Evolutionary conservation across 345 rosid genomes (phyloP), one percentile per base, ranked within the genome.

Genomic region (Melaleuca quinquenervia): DNA sequence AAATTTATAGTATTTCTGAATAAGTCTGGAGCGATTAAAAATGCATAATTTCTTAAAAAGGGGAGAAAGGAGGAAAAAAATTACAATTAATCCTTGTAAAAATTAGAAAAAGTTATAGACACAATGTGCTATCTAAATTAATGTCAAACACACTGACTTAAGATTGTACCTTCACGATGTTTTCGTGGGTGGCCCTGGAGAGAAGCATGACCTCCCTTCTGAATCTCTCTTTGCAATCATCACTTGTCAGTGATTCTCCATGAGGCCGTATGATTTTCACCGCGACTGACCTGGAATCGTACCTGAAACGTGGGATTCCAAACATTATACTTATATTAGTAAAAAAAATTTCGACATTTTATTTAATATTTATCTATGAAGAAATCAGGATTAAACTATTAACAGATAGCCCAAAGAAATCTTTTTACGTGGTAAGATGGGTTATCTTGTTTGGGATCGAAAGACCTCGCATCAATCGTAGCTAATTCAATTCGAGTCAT

Each of bases 151-250:
- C 62, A n/a, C 26, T 24, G n/a, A 58, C 16, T 32, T 36, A 20
- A 36, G 48, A 36, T 32, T 5, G 36, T 70, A 70, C 98, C 96
- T 90, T 89, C 12, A 94, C 89, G 86, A 94, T 86, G 62, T 92
- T 95, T 21, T 87, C 88, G 88, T 94, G 95, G 32, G 90, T 87
- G 83, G 87, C 82, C 74, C 82, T 90, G 29, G 98, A 90, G 82
- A 92, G 90, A 84, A 91, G 21, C n/a, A 86, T 20, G 83, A 95
- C 95, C 89, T 95, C 96, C 82, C 92, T 91, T 87, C 89, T 91
- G 82, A 95, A 94, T 45, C 54, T 88, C 86, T 85, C 87, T 86
- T 92, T 93, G 74, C 86, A 89, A 8, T 88, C 86, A 50, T 64
- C 85, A 82, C 82, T 16, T 32, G 78, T 64, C 78, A 36, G 27